Conservation (phyloP, 441 rosid genomes). For the Geranium incanum region DNA sequence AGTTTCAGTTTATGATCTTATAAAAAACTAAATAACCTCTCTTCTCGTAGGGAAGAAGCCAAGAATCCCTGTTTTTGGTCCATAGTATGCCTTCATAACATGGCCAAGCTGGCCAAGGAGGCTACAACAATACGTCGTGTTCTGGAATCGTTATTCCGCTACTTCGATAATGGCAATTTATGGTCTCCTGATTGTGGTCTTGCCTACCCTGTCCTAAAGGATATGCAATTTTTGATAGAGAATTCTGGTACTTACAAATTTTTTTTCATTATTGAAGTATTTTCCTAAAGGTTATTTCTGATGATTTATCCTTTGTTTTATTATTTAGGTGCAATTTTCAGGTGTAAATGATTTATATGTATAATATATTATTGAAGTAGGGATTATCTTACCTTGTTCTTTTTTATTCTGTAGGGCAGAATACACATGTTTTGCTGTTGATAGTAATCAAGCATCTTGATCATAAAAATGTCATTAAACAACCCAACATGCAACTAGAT, state of each 20-base stretch:
- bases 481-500: constrained; percentile 49
- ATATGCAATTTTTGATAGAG: constrained; percentile 70
- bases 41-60: constrained; percentile 48
- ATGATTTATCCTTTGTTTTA: background rate
- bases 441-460: constrained; percentile 88
- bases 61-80: constrained; percentile 86
- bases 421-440: constrained; percentile 58
- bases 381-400: constrained; percentile 22
- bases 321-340: background rate
- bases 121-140: constrained; percentile 80
- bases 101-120: constrained; percentile 82
- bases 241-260: constrained; percentile 49
- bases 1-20: constrained; percentile 10
- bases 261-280: background rate
- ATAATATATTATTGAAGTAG: constrained; percentile 17
- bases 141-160: constrained; percentile 75
- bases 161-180: constrained; percentile 62
- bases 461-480: constrained; percentile 64
- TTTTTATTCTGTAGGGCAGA: constrained; percentile 46
- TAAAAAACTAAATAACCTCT: constrained; percentile 16
- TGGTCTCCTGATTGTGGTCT: constrained; percentile 75
- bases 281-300: background rate
- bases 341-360: background rate
- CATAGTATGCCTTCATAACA: constrained; percentile 61
- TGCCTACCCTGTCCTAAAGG: constrained; percentile 63